These are phyloP conservation scores for Fusarium sp. DNA, from an alignment of 2,329 filamentous ascomycete genomes.

Conservation along the genomic window DNA sequence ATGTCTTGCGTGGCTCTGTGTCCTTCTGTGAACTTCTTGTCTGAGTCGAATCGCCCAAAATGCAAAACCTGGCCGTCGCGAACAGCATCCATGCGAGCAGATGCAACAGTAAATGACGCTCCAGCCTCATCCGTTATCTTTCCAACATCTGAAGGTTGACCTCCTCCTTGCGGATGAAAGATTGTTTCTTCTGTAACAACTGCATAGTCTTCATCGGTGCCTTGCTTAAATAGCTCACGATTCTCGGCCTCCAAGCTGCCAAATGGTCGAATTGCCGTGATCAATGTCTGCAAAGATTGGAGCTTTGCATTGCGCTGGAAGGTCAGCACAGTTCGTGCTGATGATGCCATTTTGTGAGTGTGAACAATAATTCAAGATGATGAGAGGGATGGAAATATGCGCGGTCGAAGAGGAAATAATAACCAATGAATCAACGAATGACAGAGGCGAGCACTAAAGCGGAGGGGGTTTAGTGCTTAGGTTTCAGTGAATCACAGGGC, in stretches of 20 bases:
- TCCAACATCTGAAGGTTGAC: slow-evolving; percentile 75
- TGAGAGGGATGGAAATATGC: neutral
- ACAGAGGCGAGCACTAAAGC: neutral
- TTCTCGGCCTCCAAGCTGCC: slow-evolving; percentile 59
- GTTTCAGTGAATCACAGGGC: neutral
- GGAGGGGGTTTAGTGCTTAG: neutral
- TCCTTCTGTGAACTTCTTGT: slow-evolving; percentile 49
- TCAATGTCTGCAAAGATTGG: slow-evolving; percentile 51
- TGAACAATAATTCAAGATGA: too few relatives aligned
- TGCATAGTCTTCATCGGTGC: slow-evolving; percentile 59
- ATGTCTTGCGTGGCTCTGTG: slow-evolving; percentile 63
- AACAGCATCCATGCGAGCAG: slow-evolving; percentile 63
- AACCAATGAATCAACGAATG: neutral
- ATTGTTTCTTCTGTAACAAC: slow-evolving; percentile 72
- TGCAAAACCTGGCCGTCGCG: slow-evolving; percentile 68
- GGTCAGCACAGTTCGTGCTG: slow-evolving; percentile 45
- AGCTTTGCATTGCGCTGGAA: slow-evolving; percentile 56
- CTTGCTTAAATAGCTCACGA: slow-evolving; percentile 66
- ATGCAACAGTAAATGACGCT: slow-evolving; percentile 58
- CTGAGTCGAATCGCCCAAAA: slow-evolving; percentile 63
- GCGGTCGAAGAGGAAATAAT: neutral
- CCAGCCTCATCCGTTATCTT: slow-evolving; percentile 52
- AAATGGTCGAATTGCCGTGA: slow-evolving; percentile 59
- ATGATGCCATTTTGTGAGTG: slow-evolving; percentile 23
- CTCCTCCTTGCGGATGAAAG: slow-evolving; percentile 78